Percentiles rank a stretch among this genome's conserved stretches.
These are phyloP conservation scores for Fomitiporia mediterranea DNA, from an alignment of 1,284 basidiomycete genomes.

Conservation along the genomic window DNA sequence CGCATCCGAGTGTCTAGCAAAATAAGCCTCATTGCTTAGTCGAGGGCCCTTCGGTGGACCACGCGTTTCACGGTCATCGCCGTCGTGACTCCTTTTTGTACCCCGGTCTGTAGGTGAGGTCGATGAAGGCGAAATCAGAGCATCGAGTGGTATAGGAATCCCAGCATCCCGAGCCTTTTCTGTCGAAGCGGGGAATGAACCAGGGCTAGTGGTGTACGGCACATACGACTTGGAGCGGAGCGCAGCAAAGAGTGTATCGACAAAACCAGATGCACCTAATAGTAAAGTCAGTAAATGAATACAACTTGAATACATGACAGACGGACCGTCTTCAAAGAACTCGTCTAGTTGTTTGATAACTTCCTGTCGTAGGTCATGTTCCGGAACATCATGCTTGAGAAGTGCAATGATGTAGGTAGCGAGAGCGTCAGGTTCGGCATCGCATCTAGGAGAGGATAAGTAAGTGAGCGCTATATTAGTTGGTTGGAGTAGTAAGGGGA, in stretches of 20 bases:
- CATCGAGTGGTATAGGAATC: conserved; percentile 75
- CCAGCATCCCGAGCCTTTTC: conserved; percentile 46
- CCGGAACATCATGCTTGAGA: conserved; percentile 83
- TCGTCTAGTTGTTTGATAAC: conserved; percentile 78
- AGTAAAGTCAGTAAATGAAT: conserved; percentile 20
- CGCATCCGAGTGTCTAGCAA: conserved; percentile 48
- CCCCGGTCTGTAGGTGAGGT: conserved; percentile 43
- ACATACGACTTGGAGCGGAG: conserved; percentile 80
- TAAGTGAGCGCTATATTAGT: conserved; percentile 18
- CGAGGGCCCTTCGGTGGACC: conserved; percentile 67
- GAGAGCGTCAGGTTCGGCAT: conserved; percentile 91
- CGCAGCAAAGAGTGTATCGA: conserved; percentile 79
- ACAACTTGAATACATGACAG: background rate
- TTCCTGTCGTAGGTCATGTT: conserved; percentile 79
- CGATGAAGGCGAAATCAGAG: conserved; percentile 43
- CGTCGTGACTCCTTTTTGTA: conserved; percentile 59
- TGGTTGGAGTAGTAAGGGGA: conserved; percentile 15
- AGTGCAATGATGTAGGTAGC: conserved; percentile 95
- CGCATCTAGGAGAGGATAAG: conserved; percentile 59
- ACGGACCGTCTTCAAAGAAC: conserved; percentile 84
- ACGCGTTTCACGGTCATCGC: conserved; percentile 53
- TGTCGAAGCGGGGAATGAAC: conserved; percentile 35
- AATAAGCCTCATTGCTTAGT: conserved; percentile 54
- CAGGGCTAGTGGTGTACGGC: conserved; percentile 44
- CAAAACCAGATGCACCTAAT: conserved; percentile 71